Evolutionary conservation across 2,329 filamentous ascomycete species (phyloP), one percentile per base, ranked within the genome.

Genomic region (Gaeumannomyces tritici): DNA sequence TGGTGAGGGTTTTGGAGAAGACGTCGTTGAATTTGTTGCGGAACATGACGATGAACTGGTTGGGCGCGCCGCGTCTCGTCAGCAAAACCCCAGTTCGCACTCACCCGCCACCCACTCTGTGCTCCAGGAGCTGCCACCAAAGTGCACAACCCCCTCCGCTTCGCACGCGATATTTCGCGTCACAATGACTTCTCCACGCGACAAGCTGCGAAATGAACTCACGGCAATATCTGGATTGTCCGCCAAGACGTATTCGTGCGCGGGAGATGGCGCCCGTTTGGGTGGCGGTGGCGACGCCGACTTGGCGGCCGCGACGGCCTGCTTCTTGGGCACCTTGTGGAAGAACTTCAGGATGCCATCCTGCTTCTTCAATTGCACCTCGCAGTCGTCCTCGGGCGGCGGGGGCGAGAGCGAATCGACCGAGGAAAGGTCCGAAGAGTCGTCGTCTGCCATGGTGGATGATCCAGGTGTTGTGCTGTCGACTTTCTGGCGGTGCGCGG

Each of bases 1-100:
- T 90, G 67, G 90, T 83, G 47, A 96, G 82, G 35, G 91, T 95
- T 75, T 92, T 89, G 59, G 93, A 89, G 68, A 99, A 95, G 64
- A 86, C 89, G 64, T 96, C 92, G 76, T 84, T 87, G 76, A 99
- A 98, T 71, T 95, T 91, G 75, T 90, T 89, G 74, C 93, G 87
- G 77, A 98, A 99, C 91, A 96, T 97, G 68, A 98, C 91, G 75
- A 99, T 90, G 77, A 99, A 97, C 91, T 97, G 70, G 65, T 27
- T 8, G 26, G 21, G 42, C 47, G 26, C 27, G 33, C 56, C n/a
- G 47, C 29, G 59, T 61, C 35, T 18, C 15, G 51, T 55, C 51
- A 31, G 42, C 27, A 55, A 35, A 61, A 27, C n/a, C 28, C 51
- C 31, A 61, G 59, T 28, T 24, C 21, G 21, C 28, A 21, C 15